phyloP scores from a whole-genome alignment of 331 rosid genomes.

The Quercus tomentella region DNA sequence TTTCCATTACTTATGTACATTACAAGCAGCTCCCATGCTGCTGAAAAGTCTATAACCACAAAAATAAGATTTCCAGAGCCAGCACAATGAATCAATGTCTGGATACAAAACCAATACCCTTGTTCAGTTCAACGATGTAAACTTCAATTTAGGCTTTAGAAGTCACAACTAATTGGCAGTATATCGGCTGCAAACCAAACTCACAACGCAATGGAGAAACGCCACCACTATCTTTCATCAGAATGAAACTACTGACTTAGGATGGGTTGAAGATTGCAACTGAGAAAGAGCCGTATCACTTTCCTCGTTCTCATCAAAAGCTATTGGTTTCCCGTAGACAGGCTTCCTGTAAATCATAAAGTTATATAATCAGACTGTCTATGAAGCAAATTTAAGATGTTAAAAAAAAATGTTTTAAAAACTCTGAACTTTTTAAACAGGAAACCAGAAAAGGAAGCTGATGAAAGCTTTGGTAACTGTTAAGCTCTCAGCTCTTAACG shows the following conservation, averaged over 20 bases:
- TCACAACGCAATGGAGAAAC: background rate
- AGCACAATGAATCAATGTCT: constrained; percentile 4
- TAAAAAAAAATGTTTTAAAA: background rate
- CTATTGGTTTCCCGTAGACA: constrained; percentile 44
- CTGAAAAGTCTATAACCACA: background rate
- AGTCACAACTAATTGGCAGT: constrained; percentile 4
- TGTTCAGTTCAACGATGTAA: constrained; percentile 1
- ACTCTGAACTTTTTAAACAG: background rate
- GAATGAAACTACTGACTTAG: constrained; percentile 53
- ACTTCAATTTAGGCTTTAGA: constrained; percentile 8
- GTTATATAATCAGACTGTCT: background rate
- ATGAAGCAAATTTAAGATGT: no score
- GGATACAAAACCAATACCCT: constrained; percentile 19
- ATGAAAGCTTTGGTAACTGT: background rate
- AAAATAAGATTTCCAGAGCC: constrained; percentile 16
- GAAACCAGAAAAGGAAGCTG: background rate
- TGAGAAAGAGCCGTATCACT: constrained; percentile 53
- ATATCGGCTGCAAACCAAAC: constrained; percentile 7
- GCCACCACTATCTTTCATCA: constrained; percentile 25
- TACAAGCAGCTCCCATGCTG: constrained; percentile 9
- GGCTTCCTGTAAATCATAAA: constrained; percentile 51
- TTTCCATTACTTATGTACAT: constrained; percentile 22
- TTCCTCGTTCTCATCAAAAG: constrained; percentile 69
- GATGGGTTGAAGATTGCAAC: constrained; percentile 52
- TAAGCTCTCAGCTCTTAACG: background rate